Evolutionary conservation across 1,284 basidiomycete genomes (phyloP).

Genomic region (Leccinum subrobustum): DNA sequence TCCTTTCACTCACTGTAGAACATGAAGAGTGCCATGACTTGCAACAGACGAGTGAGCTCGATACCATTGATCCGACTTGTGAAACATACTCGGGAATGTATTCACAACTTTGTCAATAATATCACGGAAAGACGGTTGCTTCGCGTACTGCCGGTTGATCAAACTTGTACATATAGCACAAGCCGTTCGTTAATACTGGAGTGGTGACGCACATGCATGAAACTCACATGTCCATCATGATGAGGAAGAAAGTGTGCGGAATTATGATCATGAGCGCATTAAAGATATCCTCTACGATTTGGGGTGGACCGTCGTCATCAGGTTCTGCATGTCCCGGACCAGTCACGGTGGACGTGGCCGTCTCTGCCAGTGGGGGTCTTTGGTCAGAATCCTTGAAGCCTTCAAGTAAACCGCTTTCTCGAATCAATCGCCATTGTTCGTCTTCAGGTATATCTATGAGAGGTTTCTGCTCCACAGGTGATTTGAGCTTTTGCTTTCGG

Average conservation of each 20-base stretch:
- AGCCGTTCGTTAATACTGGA: constrained; percentile 4
- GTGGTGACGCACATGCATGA: neutral
- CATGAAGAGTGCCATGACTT: constrained; percentile 70
- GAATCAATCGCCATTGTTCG: constrained; percentile 75
- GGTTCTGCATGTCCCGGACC: constrained; percentile 21
- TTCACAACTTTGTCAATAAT: constrained; percentile 55
- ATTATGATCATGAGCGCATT: constrained; percentile 60
- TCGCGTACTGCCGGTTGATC: constrained; percentile 73
- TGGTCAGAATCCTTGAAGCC: constrained; percentile 31
- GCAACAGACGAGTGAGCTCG: constrained; percentile 4
- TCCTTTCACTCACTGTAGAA: constrained; percentile 64
- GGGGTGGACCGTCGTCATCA: constrained; percentile 35
- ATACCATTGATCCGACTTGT: neutral
- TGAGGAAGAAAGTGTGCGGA: constrained; percentile 66
- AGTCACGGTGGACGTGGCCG: neutral
- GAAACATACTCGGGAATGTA: constrained; percentile 64
- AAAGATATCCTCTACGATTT: constrained; percentile 70
- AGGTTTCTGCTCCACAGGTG: constrained; percentile 19
- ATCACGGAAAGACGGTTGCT: constrained; percentile 46
- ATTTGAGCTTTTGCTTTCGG: constrained; percentile 33
- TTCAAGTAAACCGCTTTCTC: constrained; percentile 63
- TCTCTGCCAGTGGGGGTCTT: neutral
- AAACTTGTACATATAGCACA: constrained; percentile 43
- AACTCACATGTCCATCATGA: constrained; percentile 78
- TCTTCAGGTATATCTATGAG: constrained; percentile 59